A percentile compares a stretch with the other conserved stretches of the same genome.
Evolutionary conservation across 768 basidiomycete species (phyloP).

Genomic region (Rhodosporidiobolus sp.): DNA sequence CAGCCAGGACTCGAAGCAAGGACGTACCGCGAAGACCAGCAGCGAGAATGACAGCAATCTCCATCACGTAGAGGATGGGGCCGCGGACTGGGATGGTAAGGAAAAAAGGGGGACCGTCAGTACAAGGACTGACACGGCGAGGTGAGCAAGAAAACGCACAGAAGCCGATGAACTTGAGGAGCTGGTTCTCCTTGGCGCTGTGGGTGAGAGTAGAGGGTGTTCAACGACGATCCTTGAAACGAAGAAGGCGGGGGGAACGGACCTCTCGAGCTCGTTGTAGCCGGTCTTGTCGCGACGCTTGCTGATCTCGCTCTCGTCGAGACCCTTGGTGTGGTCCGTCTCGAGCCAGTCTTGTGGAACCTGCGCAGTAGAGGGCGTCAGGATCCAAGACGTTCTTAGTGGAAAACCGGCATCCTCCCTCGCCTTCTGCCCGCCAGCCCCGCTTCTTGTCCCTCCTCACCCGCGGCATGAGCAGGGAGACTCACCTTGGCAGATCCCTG

Average conservation of each 20-base stretch:
- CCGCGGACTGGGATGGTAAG: constrained; percentile 13
- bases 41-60: constrained; percentile 54
- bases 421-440: background rate
- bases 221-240: background rate
- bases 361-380: constrained; percentile 26
- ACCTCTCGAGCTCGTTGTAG: constrained; percentile 55
- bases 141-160: constrained; percentile 54
- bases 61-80: constrained; percentile 51
- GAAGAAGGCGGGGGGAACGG: constrained; percentile 9
- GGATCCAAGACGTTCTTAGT: too few relatives aligned
- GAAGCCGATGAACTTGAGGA: constrained; percentile 54
- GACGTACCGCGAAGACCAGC: constrained; percentile 49
- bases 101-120: background rate
- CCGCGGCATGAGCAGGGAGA: background rate
- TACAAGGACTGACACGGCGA: background rate
- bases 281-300: constrained; percentile 50
- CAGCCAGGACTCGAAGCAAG: background rate
- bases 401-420: background rate
- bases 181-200: constrained; percentile 52
- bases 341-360: constrained; percentile 53
- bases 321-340: constrained; percentile 51
- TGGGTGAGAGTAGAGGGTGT: background rate
- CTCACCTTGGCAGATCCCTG: constrained; percentile 47
- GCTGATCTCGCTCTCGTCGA: constrained; percentile 49
- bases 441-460: too few relatives aligned